Conservation (phyloP, 257 asterid species). For the Capsicum rhomboideum region DNA sequence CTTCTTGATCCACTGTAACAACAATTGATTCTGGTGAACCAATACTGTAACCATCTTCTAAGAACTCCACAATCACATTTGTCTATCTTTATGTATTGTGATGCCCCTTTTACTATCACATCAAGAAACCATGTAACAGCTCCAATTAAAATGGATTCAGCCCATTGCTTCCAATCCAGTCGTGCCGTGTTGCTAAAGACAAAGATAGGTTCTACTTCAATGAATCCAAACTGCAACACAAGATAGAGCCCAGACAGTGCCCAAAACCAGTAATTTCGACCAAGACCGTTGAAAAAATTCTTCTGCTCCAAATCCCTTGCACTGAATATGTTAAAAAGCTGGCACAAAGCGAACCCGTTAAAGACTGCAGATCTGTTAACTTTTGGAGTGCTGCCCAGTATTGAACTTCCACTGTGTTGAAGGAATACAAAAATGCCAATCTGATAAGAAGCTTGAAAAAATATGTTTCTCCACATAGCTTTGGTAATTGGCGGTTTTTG, state of each 20-base stretch:
- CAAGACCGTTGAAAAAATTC: not conserved
- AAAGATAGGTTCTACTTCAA: not conserved
- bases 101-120: not conserved
- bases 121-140: not conserved
- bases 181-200: not conserved
- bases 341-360: constrained; percentile 8
- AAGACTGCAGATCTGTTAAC: constrained; percentile 4
- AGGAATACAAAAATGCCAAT: constrained; percentile 12
- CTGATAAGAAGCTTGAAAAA: constrained; percentile 25
- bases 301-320: not conserved
- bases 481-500: constrained; percentile 8
- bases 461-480: constrained; percentile 23
- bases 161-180: constrained; percentile 4
- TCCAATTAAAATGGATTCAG: not conserved
- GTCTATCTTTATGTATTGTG: not conserved
- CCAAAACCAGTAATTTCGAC: not conserved
- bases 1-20: not conserved
- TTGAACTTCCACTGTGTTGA: constrained; percentile 11
- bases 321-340: not conserved
- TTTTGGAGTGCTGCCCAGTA: constrained; percentile 3
- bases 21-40: not conserved
- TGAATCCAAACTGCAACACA: not conserved
- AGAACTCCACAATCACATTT: not conserved
- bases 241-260: not conserved
- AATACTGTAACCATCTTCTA: not conserved